phyloP scores from a whole-genome alignment of 1,139 yeast species.

The Yarrowia galli region DNA sequence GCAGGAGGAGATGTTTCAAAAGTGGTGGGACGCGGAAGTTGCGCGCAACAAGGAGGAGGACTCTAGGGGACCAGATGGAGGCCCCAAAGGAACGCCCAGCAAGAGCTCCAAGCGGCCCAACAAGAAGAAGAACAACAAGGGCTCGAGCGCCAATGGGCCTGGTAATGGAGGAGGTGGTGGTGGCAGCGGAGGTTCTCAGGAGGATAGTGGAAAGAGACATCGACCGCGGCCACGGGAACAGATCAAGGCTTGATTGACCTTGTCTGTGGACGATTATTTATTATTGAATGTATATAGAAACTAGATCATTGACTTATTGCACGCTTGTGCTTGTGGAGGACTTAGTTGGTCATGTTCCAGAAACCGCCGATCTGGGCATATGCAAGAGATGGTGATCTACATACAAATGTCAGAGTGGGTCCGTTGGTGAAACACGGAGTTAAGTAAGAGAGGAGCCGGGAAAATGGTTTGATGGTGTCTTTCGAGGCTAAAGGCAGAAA shows the following conservation, averaged over 20 bases:
- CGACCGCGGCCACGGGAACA: conserved; percentile 18
- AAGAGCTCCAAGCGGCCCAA: conserved; percentile 4
- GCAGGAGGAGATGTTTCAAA: conserved; percentile 78
- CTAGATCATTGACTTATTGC: neutral
- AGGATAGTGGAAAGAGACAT: conserved; percentile 3
- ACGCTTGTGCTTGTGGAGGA: too few relatives aligned
- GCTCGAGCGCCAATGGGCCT: neutral
- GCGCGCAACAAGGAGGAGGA: conserved; percentile 31
- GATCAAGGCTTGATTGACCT: conserved; percentile 2
- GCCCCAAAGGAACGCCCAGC: neutral
- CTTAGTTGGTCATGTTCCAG: neutral
- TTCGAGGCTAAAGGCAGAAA: too few relatives aligned
- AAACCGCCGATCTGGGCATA: neutral
- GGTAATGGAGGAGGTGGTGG: conserved; percentile 7
- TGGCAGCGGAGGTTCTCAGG: neutral
- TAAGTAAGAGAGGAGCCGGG: too few relatives aligned
- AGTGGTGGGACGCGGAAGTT: conserved; percentile 80
- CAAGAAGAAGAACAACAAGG: conserved; percentile 29
- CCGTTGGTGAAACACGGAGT: conserved; percentile 4
- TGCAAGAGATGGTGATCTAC: neutral
- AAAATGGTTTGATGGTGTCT: too few relatives aligned
- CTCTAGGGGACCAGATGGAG: neutral
- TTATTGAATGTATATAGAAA: conserved; percentile 28
- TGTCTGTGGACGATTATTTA: conserved; percentile 11
- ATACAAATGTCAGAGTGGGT: conserved; percentile 3